Evolutionary conservation across 495 filamentous ascomycete genomes (phyloP).

Genomic region (Neurospora sp.): DNA sequence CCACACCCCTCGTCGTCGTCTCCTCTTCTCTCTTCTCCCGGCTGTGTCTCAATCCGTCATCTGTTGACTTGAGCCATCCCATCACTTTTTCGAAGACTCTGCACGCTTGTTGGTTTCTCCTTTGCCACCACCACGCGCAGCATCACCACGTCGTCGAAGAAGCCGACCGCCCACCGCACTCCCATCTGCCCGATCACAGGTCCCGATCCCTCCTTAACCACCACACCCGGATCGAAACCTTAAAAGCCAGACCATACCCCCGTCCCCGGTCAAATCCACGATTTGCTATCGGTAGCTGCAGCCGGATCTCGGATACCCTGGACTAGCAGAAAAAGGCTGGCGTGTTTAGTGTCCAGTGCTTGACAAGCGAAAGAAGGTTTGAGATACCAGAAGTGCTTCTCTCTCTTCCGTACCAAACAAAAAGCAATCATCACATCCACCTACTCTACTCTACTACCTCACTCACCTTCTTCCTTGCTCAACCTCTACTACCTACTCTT

Average conservation of each 20-base stretch:
- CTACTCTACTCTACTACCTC: neutral
- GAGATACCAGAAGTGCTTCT: slow-evolving; percentile 23
- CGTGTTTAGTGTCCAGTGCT: slow-evolving; percentile 13
- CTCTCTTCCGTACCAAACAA: slow-evolving; percentile 3
- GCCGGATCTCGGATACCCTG: neutral
- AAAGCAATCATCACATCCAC: slow-evolving; percentile 15
- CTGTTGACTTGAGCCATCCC: neutral
- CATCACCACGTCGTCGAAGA: neutral
- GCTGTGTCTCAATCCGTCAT: neutral
- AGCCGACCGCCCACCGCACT: neutral
- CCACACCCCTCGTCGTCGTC: neutral
- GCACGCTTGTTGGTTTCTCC: neutral
- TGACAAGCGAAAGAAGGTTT: slow-evolving; percentile 26
- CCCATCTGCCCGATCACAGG: neutral
- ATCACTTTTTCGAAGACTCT: neutral
- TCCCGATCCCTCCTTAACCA: neutral
- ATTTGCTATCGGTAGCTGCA: neutral
- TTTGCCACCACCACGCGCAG: neutral
- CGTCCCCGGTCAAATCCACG: neutral
- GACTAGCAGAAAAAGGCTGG: slow-evolving; percentile 3
- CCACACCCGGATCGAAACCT: neutral
- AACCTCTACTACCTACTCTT: slow-evolving; percentile 1
- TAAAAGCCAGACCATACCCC: neutral
- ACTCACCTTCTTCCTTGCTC: slow-evolving; percentile 3
- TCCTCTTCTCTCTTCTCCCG: neutral